A percentile compares a stretch with the other conserved stretches of the same genome.
These are phyloP conservation scores for Phytophthora vignae DNA, from an alignment of 352 stramenopile genomes.

Conservation along the genomic window DNA sequence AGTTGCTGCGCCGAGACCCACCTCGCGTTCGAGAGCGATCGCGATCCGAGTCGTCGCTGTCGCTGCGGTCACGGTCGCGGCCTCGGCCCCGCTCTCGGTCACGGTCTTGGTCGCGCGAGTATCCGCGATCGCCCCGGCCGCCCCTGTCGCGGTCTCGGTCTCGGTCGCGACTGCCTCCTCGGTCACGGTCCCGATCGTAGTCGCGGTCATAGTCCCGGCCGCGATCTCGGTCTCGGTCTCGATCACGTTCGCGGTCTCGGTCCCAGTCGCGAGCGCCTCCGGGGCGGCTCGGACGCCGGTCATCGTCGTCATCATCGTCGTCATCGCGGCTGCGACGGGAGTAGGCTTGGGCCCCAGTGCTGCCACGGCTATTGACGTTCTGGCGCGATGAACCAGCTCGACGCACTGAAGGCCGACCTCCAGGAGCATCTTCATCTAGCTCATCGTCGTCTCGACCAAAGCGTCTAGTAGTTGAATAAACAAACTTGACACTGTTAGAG, in stretches of 20 bases:
- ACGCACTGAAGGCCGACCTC: slow-evolving; percentile 27
- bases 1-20: slow-evolving; percentile 39
- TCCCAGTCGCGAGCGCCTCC: slow-evolving; percentile 47
- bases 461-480: slow-evolving; percentile 39
- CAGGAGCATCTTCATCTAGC: slow-evolving; percentile 51
- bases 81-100: slow-evolving; percentile 36
- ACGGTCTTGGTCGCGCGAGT: slow-evolving; percentile 44
- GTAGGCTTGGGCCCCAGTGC: slow-evolving; percentile 25
- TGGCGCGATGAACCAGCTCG: slow-evolving; percentile 29
- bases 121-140: slow-evolving; percentile 48
- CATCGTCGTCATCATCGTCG: slow-evolving; percentile 59
- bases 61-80: slow-evolving; percentile 26
- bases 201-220: slow-evolving; percentile 44
- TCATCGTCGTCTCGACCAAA: slow-evolving; percentile 83
- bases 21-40: slow-evolving; percentile 38
- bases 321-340: slow-evolving; percentile 47
- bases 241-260: slow-evolving; percentile 42
- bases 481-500: neutral
- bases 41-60: slow-evolving; percentile 40
- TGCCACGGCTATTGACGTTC: slow-evolving; percentile 19
- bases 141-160: slow-evolving; percentile 40
- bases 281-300: slow-evolving; percentile 38
- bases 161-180: slow-evolving; percentile 45
- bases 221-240: slow-evolving; percentile 38
- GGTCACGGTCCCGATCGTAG: slow-evolving; percentile 37